These are phyloP conservation scores for Ricinus communis DNA, from an alignment of 345 rosid genomes.

Conservation along the genomic window DNA sequence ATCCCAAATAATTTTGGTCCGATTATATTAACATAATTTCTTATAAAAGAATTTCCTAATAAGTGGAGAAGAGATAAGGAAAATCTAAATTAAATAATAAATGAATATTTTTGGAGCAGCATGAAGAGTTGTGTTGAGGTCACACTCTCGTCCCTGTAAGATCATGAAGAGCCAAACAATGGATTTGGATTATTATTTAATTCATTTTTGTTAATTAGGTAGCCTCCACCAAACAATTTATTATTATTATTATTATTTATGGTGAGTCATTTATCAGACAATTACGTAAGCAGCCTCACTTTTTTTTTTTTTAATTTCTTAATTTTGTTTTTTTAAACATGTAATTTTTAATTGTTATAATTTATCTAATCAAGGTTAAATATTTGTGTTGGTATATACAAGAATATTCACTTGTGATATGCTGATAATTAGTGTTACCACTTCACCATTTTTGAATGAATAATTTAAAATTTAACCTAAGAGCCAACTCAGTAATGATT, in stretches of 20 bases:
- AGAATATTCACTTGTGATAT: slow-evolving; percentile 1
- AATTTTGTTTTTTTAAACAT: too few species aligned
- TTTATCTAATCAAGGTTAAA: not conserved
- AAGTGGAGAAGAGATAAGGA: not conserved
- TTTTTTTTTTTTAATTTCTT: too few species aligned
- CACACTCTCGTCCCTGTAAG: slow-evolving; percentile 21
- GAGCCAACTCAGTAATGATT: not conserved
- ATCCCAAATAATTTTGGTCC: too few species aligned
- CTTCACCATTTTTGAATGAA: not conserved
- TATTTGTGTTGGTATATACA: not conserved
- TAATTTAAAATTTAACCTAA: not conserved
- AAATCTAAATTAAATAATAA: not conserved
- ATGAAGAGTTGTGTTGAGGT: slow-evolving; percentile 16
- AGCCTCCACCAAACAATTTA: slow-evolving; percentile 9
- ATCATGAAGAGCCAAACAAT: slow-evolving; percentile 24
- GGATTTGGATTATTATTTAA: not conserved
- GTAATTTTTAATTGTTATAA: too few species aligned
- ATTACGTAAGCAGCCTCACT: not conserved
- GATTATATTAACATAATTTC: too few species aligned
- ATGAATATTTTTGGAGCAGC: not conserved
- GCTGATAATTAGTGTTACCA: not conserved
- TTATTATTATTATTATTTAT: not conserved
- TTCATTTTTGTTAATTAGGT: not conserved
- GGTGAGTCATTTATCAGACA: not conserved
- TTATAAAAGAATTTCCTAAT: too few species aligned